Evolutionary conservation across 2,329 filamentous ascomycete species (phyloP).

Genomic region (Fusarium austroafricanum): DNA sequence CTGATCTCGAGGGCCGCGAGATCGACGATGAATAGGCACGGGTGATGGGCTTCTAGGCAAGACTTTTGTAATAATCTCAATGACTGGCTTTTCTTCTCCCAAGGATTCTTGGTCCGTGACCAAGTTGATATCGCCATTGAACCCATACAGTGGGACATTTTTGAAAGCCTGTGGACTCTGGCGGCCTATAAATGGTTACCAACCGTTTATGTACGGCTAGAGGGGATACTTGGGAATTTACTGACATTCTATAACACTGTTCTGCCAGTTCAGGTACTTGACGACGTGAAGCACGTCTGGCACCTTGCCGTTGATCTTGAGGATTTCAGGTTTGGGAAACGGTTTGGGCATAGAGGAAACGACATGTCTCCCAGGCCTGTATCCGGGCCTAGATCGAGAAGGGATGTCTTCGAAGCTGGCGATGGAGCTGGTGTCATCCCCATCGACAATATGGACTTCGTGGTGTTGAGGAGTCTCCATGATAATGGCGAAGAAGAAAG

Average conservation of each 20-base stretch:
- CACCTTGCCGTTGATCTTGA: conserved; percentile 51
- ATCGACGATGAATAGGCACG: conserved; percentile 6
- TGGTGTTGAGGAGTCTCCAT: conserved; percentile 30
- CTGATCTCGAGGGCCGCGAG: conserved; percentile 10
- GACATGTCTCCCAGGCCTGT: background rate
- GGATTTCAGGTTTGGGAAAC: conserved; percentile 12
- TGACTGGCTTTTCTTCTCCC: conserved; percentile 49
- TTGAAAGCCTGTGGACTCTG: conserved; percentile 55
- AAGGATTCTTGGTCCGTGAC: conserved; percentile 27
- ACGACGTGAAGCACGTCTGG: conserved; percentile 58
- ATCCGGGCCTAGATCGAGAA: background rate
- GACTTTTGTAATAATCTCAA: conserved; percentile 59
- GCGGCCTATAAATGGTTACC: conserved; percentile 48
- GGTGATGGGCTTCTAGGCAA: conserved; percentile 34
- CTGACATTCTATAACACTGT: conserved; percentile 54
- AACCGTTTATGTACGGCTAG: background rate
- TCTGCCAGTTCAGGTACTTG: conserved; percentile 52
- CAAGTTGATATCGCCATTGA: conserved; percentile 39
- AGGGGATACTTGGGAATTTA: background rate
- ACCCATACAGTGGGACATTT: conserved; percentile 47
- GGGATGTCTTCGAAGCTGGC: conserved; percentile 42
- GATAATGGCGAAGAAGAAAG: background rate
- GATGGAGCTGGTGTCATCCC: conserved; percentile 38
- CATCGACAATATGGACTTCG: conserved; percentile 19
- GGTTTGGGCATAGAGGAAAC: background rate